Evolutionary conservation across 306 rosid species (phyloP), one percentile per base, ranked within the genome.

Genomic region (Ochetophila trinervis): DNA sequence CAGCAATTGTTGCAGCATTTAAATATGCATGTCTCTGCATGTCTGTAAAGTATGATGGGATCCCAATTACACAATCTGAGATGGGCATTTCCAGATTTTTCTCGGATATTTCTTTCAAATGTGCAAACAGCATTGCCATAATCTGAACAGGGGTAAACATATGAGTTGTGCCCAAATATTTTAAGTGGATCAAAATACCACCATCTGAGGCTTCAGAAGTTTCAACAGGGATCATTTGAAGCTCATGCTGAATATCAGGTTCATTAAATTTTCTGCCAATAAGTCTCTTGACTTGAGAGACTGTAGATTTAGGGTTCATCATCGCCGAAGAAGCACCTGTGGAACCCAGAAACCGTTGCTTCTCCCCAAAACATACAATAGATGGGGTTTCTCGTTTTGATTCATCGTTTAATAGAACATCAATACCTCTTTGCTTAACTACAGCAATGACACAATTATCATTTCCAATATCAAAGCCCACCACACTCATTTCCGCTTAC

Each of bases 381-480:
- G 99, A 69, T 0, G 97, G 97, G 72, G 97, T 94, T 68, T 94
- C 99, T 0, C 99, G 91, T 21, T 90, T 87, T 0, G 97, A 94
- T 72, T 94, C 97, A 74, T 90, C 91, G 53, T 90, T 90, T 79
- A 94, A 60, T 62, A 94, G 55, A 60, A 94, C 97, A 79, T 94
- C 99, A 53, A 94, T 80, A 63, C 99, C 99, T 6, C 97, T 85
- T 59, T 88, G 94, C 85, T 80, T 94, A 55, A 83, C 96, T 63
- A 90, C 97, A 19, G 86, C 95, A 78, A 83, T 82, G 37, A 90
- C 99, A 74, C 99, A 94, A 68, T 90, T 94, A 80, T 90, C 99
- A 58, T 94, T 94, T 61, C 99, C 99, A 75, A 94, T 74, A 80
- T 94, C 99, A 83, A 90, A 86, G 42, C 99, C 99, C 76, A 94